A percentile compares a stretch with the other conserved stretches of the same genome.
Evolutionary conservation across 148 eudicot genomes (phyloP).

Genomic region (Nepenthes gracilis): DNA sequence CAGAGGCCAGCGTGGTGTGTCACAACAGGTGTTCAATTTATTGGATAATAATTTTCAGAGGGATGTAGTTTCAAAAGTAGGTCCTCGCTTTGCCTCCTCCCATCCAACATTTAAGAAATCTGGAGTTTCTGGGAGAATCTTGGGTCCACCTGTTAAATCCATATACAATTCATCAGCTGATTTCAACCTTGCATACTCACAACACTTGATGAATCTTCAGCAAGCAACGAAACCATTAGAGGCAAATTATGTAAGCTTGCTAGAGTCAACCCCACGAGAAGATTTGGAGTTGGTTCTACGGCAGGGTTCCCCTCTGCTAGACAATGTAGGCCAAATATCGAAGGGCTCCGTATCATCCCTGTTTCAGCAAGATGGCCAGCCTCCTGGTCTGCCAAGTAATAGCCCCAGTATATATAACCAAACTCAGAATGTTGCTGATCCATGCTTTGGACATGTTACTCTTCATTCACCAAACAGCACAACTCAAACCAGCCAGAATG

Average conservation of each 20-base stretch:
- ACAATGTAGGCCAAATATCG: conserved; percentile 1
- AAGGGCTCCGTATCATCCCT: conserved; percentile 6
- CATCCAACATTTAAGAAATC: conserved; percentile 25
- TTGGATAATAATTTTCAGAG: conserved; percentile 10
- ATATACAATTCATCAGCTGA: conserved; percentile 7
- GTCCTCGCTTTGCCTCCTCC: conserved; percentile 14
- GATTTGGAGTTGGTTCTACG: not conserved
- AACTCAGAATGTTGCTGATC: conserved; percentile 7
- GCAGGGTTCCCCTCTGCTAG: conserved; percentile 5
- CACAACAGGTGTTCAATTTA: conserved; percentile 14
- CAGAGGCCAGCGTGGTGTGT: conserved; percentile 25
- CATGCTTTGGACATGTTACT: not conserved
- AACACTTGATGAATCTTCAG: conserved; percentile 7
- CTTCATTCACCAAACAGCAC: conserved; percentile 3
- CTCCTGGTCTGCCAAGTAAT: conserved; percentile 11
- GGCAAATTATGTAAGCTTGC: conserved; percentile 7
- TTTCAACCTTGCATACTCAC: conserved; percentile 2
- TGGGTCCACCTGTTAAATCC: conserved; percentile 7
- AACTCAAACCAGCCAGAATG: conserved; percentile 14
- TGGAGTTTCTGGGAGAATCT: conserved; percentile 4
- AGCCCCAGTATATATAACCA: conserved; percentile 12
- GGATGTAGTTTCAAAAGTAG: conserved; percentile 10
- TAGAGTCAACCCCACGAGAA: conserved; percentile 9
- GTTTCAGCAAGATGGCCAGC: conserved; percentile 20
- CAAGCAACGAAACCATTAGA: conserved; percentile 6